A percentile compares a stretch with the other conserved stretches of the same genome.
These are phyloP conservation scores for Sarcodon aspratus DNA, from an alignment of 768 basidiomycete species.

Conservation along the genomic window DNA sequence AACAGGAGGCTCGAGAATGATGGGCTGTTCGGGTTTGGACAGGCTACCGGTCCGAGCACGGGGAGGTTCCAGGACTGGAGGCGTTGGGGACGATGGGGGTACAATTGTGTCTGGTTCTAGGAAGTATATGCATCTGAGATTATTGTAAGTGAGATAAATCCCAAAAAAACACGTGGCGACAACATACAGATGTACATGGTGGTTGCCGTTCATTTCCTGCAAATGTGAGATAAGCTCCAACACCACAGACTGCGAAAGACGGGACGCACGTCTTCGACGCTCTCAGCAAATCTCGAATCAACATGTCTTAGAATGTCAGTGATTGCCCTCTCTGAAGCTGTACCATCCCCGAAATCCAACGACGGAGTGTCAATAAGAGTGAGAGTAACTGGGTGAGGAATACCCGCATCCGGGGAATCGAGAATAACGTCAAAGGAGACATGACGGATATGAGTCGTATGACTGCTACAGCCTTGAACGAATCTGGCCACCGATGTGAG, in stretches of 20 bases:
- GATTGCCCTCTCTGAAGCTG: constrained; percentile 49
- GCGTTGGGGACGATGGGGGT: constrained; percentile 57
- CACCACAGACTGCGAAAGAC: constrained; percentile 10
- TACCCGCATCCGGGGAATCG: constrained; percentile 35
- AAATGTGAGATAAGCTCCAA: constrained; percentile 10
- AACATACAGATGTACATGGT: constrained; percentile 72
- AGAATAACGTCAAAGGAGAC: constrained; percentile 63
- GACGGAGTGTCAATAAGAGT: constrained; percentile 78
- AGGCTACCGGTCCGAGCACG: constrained; percentile 63
- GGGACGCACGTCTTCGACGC: constrained; percentile 62
- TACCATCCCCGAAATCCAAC: constrained; percentile 60
- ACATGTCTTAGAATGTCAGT: constrained; percentile 61
- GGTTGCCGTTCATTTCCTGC: constrained; percentile 70
- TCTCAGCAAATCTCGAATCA: constrained; percentile 63
- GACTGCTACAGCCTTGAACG: constrained; percentile 61
- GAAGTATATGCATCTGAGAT: constrained; percentile 71
- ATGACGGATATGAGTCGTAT: constrained; percentile 62
- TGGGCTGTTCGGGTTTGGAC: constrained; percentile 61
- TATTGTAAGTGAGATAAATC: constrained; percentile 2
- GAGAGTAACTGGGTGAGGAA: constrained; percentile 43
- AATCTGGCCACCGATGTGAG: constrained; percentile 74
- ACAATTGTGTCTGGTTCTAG: constrained; percentile 76
- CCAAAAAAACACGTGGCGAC: not conserved
- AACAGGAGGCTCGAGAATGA: constrained; percentile 72
- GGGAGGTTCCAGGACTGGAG: constrained; percentile 55